Base-by-base conservation (phyloP, 768 basidiomycete genomes). In the Lepiota venenata region DNA sequence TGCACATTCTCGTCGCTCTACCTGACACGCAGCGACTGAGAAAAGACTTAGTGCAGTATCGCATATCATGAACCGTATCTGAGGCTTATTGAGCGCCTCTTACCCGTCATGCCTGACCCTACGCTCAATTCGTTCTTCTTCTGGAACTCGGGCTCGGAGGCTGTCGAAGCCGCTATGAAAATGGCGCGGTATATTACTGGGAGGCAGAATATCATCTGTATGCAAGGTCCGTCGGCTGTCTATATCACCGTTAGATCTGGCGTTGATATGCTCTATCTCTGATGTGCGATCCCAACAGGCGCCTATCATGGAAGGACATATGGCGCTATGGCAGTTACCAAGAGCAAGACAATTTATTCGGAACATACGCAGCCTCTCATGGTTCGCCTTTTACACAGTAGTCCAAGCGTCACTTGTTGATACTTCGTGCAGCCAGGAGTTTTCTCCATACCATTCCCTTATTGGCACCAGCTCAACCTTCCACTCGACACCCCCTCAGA, bases 101-200 rank as follows among this genome's bases (percentile, higher is more conserved):
- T 96, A 11, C 91, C 93, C 0, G 72, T 88, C 55, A 94, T 98
- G 93, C 95, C 95, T 2, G 74, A 95, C 70, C 79, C 85, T 0
- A 94, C 93, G 1, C 78, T 98, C 29, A 89, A 96, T 67, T 91
- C 91, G 21, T 98, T 98, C 79, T 97, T 94, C 81, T 92, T 97
- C 71, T 92, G 90, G 89, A 98, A 92, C 74, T 95, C 93, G 2
- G 96, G 96, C 2, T 87, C 92, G 0, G 96, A 98, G 69, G 96
- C 94, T 1, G 80, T 93, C 41, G 95, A 97, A 70, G 91, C 85
- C 0, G 79, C 93, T 2, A 70, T 98, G 58, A 98, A 97, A 73
- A 84, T 98, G 74, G 88, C 91, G 2, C 82, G 95, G 32, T 64
- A 68, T 21, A 73, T 85, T 32, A 98, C 95, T 1, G 84, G 86